Evolutionary conservation across 441 rosid species (phyloP), one percentile per base, ranked within the genome.

Genomic region (Populus tomentosa): DNA sequence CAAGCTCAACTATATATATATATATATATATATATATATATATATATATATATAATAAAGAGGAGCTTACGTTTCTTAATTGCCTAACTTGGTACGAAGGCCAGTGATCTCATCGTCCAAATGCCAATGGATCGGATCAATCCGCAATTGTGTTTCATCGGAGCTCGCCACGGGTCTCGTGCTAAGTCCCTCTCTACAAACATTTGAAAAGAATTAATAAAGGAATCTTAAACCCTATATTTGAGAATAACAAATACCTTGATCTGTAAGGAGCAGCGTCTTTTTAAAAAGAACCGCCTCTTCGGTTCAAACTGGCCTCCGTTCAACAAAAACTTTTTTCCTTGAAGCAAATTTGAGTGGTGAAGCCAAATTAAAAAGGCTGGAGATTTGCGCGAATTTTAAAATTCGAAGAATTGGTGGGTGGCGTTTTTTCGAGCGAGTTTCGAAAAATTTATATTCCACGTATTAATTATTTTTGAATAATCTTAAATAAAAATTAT

Each of bases 121-220:
- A 30, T 92, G 96, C 18, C 87, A 89, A 65, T 90, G 94, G 92
- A 94, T 88, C 30, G 97, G 98, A 86, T 96, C 99, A 79, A 94
- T 94, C 80, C 97, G 85, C 77, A 96, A 86, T 74, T 96, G 98
- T 59, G 91, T 91, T 81, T 96, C 94, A 72, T 92, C 99, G 32
- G 97, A 88, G 79, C 89, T 87, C 50, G 88, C 86, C 42, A 71
- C 90, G 30, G 85, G 86, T 81, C 99, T 87, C 69, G 98, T 92
- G 82, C 91, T 89, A 38, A 92, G 91, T 65, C 98, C 99, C 71
- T 94, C 98, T 5, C 98, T 94, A 78, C 68, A 70, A 3, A 73
- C 24, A 42, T 63, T 21, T 32, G 71, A 69, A 68, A 28, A 10
- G 56, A 61, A 13, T 23, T 2, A 5, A 13, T 28, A 28, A 28